Evolutionary conservation across 2,329 filamentous ascomycete species (phyloP), one percentile per base, ranked within the genome.

Genomic region (Grosmannia huntii): DNA sequence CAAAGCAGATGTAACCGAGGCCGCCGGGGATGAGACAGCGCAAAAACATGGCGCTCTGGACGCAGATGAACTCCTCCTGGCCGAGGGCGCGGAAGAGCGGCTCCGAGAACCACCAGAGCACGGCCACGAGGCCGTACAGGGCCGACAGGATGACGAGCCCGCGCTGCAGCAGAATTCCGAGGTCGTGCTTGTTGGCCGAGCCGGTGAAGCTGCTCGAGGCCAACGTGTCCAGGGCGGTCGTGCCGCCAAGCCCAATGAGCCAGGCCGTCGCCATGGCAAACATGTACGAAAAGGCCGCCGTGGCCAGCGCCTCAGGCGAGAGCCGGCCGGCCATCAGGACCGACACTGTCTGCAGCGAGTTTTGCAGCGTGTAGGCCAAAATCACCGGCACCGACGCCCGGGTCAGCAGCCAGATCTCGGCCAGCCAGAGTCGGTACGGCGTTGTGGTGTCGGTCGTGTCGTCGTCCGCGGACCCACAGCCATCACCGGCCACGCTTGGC

Each of bases 231-330:
- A 95, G 78, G 0, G 90, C 90, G 1, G 89, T 95, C 0, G 89
- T 91, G 9, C 90, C 90, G 31, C 90, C 90, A 4, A 95, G 79
- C 0, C 85, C 90, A 60, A 95, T 87, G 44, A 95, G 79, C 89
- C 90, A 95, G 0, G 85, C 90, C 0, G 89, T 90, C 25, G 87
- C 84, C 87, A 92, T 90, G 57, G 90, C 90, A 65, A 95, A 95
- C 90, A 95, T 95, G 74, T 94, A 92, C 2, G 87, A 88, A 66
- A 95, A 95, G 0, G 90, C 89, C 1, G 89, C 86, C 0, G 86
- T 88, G 0, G 90, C 88, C 7, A 95, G 74, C 1, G 89, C 84
- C 69, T 94, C 86, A 1, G 90, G 85, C 0, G 87, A 91, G 0
- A 90, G 74, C 3, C 88, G 83, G 11, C 90, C 90, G 3, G 89